These are phyloP conservation scores for Medicago arabica DNA, from an alignment of 306 rosid species.

Conservation along the genomic window DNA sequence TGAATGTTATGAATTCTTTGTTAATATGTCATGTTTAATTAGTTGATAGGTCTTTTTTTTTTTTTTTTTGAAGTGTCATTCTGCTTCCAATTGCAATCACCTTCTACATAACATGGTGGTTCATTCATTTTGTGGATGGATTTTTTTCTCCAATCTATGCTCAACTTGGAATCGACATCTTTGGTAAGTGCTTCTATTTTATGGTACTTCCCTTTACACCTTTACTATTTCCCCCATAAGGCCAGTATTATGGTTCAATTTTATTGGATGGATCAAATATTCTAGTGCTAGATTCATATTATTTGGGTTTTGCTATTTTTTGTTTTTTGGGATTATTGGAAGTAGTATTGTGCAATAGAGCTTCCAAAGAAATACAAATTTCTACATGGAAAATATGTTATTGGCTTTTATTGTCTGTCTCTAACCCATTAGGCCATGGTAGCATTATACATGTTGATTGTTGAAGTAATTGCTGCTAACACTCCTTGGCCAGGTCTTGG, in stretches of 20 bases:
- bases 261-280: background rate
- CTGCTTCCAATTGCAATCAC: constrained; percentile 93
- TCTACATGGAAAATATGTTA: background rate
- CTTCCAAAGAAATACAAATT: constrained; percentile 1
- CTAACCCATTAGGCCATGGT: constrained; percentile 6
- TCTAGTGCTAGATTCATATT: constrained; percentile 7
- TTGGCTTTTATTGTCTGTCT: constrained; percentile 10
- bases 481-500: constrained; percentile 76
- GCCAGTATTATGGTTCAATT: constrained; percentile 6
- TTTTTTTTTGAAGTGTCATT: constrained; percentile 74
- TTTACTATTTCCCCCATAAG: background rate
- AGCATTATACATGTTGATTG: constrained; percentile 20
- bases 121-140: constrained; percentile 95
- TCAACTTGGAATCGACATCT: constrained; percentile 88
- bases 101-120: constrained; percentile 98
- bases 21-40: constrained; percentile 24
- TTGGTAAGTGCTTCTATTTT: constrained; percentile 64
- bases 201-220: constrained; percentile 43
- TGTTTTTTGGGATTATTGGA: constrained; percentile 2
- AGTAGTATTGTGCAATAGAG: constrained; percentile 10
- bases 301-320: constrained; percentile 15
- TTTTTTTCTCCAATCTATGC: constrained; percentile 95
- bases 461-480: constrained; percentile 41
- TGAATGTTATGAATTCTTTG: constrained; percentile 28
- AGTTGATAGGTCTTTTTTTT: constrained; percentile 39